Evolutionary conservation across 2,329 filamentous ascomycete species (phyloP), one percentile per base, ranked within the genome.

Genomic region (Colletotrichum viniferum): DNA sequence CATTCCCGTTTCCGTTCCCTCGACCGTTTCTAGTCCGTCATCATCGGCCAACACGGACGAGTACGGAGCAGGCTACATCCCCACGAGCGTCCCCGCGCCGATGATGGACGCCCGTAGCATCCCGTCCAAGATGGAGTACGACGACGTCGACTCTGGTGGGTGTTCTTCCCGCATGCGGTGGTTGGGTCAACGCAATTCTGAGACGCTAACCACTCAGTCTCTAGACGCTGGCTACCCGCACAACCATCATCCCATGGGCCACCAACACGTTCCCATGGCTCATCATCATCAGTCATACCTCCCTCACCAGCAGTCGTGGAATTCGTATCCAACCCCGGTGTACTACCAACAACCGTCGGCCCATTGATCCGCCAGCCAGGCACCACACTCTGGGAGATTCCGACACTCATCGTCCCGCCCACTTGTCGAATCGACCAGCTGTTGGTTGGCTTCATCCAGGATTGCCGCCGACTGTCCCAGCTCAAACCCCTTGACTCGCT

Each of bases 21-120:
- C 88, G 64, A 88, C 85, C 65, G 88, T 88, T 13, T 89, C 89
- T 24, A 90, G 88, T 79, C 88, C 89, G 21, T 86, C 87, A 4
- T 90, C 89, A 4, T 88, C 88, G 3, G 85, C 83, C 60, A 84
- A 83, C 67, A 83, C 85, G 64, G 87, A 89, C 65, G 88, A 90
- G 65, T 89, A 88, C 79, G 84, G 82, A 74, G 81, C 75, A 62
- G 81, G 83, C 76, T 90, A 89, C 79, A 87, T 89, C 74, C 86
- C 88, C 10, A 88, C 87, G 28, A 89, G 87, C 77, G 85, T 88
- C 24, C 87, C 88, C 18, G 80, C 85, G 24, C 82, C 84, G 56
- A 85, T 89, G 80, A 81, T 88, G 61, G 84, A 85, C 66, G 75
- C 77, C 58, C 77, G 82, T 77, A 79, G 79, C 78, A 82, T 84